Evolutionary conservation across 2,329 filamentous ascomycete genomes (phyloP), one percentile per base, ranked within the genome.

Genomic region (Pezicula radicicola): DNA sequence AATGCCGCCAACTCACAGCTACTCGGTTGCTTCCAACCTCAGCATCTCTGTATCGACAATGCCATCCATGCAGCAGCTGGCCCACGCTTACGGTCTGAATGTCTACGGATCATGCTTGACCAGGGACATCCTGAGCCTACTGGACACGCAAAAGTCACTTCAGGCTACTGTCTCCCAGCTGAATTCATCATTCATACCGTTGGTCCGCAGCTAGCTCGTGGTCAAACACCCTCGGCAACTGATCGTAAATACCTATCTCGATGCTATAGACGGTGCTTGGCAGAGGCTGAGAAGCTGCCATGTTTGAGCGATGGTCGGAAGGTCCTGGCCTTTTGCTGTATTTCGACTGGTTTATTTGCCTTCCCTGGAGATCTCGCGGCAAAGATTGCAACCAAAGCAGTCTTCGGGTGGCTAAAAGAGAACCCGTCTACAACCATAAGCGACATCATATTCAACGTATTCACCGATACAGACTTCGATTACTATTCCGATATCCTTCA

Each of bases 11-110:
- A 70, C 48, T 58, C 62, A 4, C 61, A 60, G 10, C 58, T 69
- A 52, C 60, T 70, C 2, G 69, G 68, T 0, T 71, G 68, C 54
- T 70, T 70, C 50, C 61, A 63, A 48, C 65, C 67, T 1, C 54
- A 49, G 1, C 68, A 69, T 45, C 60, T 54, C 16, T 70, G 68
- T 47, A 70, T 70, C 46, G 68, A 70, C 54, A 69, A 70, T 46
- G 61, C 65, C 1, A 70, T 70, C 40, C 67, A 71, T 50, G 56
- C 62, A 0, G 55, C 53, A 18, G 66, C 68, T 1, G 67, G 66
- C 1, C 68, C 68, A 3, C 55, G 62, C 12, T 50, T 71, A 5
- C 60, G 69, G 19, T 51, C 65, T 7, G 65, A 63, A 47, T 71
- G 67, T 48, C 53, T 53, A 41, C 55, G 56, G 2, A 49, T 63